Evolutionary conservation across 2,329 filamentous ascomycete genomes (phyloP), one percentile per base, ranked within the genome.

Genomic region (Alternaria sp.): DNA sequence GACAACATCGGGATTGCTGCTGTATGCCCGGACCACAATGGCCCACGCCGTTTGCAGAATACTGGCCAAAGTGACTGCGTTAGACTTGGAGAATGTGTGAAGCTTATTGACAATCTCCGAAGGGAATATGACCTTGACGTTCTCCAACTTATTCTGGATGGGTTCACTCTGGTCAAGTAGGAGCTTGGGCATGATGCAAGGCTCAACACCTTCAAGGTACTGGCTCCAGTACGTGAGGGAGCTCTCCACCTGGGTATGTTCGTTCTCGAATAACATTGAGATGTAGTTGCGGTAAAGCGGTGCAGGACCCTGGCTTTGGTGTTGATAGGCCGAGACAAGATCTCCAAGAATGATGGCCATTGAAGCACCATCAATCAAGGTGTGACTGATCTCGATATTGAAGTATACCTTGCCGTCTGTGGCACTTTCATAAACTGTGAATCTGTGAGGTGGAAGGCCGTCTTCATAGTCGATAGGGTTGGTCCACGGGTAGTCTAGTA

Each of bases 371-470:
- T 84, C 82, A 72, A 80, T 80, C 14, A 80, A 75, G 17, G 78
- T 78, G 58, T 83, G 81, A 58, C 77, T 82, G 9, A 83, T 68
- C 46, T 83, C 80, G 21, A 83, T 68, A 24, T 78, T 77, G 52
- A 77, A 79, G 48, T 79, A 78, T 0, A 81, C 46, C 41, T 67
- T 69, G 4, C 45, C 31, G 17, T 17, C 17, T 17, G 17, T 17
- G 17, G 17, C 17, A 17, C 17, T 17, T 17, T 17, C 17, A 17
- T 17, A 17, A 17, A 17, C 17, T 17, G 17, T 17, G 17, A 17
- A 17, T 17, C 17, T 17, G 17, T 17, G 17, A 17, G 17, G 17
- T 17, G 17, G 17, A 17, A 17, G 17, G 17, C 17, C 17, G 17
- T 17, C 17, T 17, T 17, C 17, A 17, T 17, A 17, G 17, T 17